phyloP scores from a whole-genome alignment of 305 asterid species.

The Stenogyne calaminthoides region DNA sequence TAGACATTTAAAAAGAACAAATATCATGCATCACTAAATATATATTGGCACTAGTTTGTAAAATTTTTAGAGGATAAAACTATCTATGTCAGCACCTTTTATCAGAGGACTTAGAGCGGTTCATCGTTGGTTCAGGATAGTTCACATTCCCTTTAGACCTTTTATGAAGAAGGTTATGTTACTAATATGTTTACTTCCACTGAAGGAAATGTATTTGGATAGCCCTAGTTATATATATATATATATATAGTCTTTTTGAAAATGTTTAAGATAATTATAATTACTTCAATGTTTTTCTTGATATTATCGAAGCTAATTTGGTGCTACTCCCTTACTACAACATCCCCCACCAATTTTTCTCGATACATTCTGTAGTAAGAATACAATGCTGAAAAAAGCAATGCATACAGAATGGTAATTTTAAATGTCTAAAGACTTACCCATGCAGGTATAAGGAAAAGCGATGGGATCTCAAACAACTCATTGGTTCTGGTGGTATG shows the following conservation, averaged over 20 bases:
- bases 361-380: neutral
- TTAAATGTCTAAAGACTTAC: conserved; percentile 28
- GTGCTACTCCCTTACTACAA: neutral
- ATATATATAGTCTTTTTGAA: neutral
- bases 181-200: neutral
- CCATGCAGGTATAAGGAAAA: conserved; percentile 76
- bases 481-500: conserved; percentile 90
- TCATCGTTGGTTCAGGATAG: neutral
- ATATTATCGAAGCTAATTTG: neutral
- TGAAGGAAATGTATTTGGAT: neutral
- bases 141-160: neutral
- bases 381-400: neutral
- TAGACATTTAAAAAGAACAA: neutral
- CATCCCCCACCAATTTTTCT: neutral
- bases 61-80: neutral
- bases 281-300: neutral
- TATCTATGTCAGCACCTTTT: neutral
- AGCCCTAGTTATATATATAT: neutral
- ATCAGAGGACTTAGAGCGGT: neutral
- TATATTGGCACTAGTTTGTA: conserved; percentile 4
- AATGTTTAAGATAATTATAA: neutral
- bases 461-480: conserved; percentile 72
- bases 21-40: neutral
- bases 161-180: neutral
- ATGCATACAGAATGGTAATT: neutral